These are phyloP conservation scores for Nakazawaea molendinolei DNA, from an alignment of 805 yeast genomes.

Conservation along the genomic window DNA sequence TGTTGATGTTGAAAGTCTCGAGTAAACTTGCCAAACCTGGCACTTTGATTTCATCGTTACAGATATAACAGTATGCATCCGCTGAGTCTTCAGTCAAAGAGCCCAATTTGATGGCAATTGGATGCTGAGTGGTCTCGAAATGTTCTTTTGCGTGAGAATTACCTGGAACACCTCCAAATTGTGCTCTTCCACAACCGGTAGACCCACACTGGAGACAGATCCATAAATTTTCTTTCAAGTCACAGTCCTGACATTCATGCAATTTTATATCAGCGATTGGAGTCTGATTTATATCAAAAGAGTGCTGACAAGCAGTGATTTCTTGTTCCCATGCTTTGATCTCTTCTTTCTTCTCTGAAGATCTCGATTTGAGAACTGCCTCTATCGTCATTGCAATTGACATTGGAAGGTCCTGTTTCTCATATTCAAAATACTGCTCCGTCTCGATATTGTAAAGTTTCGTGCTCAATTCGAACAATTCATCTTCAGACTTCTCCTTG, in stretches of 20 bases:
- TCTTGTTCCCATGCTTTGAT: constrained; percentile 91
- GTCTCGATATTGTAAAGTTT: constrained; percentile 32
- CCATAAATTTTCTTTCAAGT: constrained; percentile 78
- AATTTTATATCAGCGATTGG: constrained; percentile 24
- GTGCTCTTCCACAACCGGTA: constrained; percentile 93
- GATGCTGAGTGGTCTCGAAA: constrained; percentile 49
- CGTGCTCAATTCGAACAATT: constrained; percentile 43
- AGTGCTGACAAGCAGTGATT: constrained; percentile 73
- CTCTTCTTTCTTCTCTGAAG: constrained; percentile 57
- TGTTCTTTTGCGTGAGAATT: constrained; percentile 85
- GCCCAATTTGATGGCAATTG: constrained; percentile 86
- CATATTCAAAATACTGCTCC: constrained; percentile 22
- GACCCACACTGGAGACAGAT: constrained; percentile 85
- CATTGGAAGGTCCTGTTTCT: constrained; percentile 21
- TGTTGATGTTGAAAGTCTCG: constrained; percentile 60
- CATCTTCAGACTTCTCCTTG: constrained; percentile 55
- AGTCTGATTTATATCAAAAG: constrained; percentile 43
- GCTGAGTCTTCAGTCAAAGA: constrained; percentile 74
- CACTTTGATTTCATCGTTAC: constrained; percentile 85
- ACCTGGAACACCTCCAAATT: constrained; percentile 92
- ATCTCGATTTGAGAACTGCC: constrained; percentile 47
- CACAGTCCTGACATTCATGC: constrained; percentile 50
- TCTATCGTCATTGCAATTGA: constrained; percentile 29
- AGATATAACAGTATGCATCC: constrained; percentile 83
- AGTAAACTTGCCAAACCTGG: constrained; percentile 46